Evolutionary conservation across 1,284 basidiomycete genomes (phyloP), one percentile per base, ranked within the genome.

Genomic region (Cryptococcus maquisensis): DNA sequence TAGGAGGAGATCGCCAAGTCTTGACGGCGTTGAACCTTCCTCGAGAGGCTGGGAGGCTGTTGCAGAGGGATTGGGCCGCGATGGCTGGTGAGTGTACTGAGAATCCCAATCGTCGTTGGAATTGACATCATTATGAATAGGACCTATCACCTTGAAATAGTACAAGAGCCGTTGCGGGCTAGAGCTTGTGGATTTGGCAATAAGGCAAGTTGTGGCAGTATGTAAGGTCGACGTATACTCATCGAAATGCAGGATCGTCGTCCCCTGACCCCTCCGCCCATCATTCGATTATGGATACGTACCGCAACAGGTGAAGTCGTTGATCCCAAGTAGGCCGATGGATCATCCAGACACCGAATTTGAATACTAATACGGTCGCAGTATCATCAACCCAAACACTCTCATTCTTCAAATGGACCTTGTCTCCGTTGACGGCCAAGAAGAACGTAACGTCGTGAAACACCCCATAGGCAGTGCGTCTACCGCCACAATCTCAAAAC

Each of bases 151-250:
- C 81, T 94, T 39, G 84, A 88, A 63, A 83, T 93, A 61, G 82
- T 89, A 4, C 90, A 95, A 70, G 84, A 94, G 65, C 91, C 91
- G 36, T 76, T 90, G 47, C 82, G 91, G 43, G 91, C 91, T 37
- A 83, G 91, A 63, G 93, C 93, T 84, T 94, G 91, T 74, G 91
- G 91, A 4, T 93, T 94, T 75, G 91, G 91, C 50, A 90, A 94
- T 79, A 94, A 93, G 81, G 91, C 90, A 59, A 54, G 79, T 73
- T 23, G 43, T 24, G 9, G 35, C 51, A 38, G 48, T 32, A 12
- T 49, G 55, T 52, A 13, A 13, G 15, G 37, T 26, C 37, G 37
- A 36, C 20, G 10, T 46, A 52, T 44, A 48, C 38, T 28, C 24
- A 32, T 32, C 10, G 28, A 7, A 32, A 9, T 37, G 51, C 64